Base-by-base conservation (phyloP, 140 eudicot genomes). In the Anethum foeniculum region DNA sequence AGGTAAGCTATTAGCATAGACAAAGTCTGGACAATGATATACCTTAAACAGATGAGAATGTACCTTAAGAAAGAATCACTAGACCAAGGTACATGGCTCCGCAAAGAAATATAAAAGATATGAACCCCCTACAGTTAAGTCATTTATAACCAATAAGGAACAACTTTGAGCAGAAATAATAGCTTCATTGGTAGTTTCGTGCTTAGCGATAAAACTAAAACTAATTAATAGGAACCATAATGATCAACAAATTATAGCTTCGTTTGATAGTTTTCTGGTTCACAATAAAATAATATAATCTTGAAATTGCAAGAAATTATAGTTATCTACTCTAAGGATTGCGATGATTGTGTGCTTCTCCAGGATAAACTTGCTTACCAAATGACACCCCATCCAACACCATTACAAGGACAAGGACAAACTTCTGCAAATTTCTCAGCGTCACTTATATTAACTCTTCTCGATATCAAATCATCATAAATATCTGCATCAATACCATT, bases 401-500 rank as follows among this genome's bases (percentile, higher is more conserved):
- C 99, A 86, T 87, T 92, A 81, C 99, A 95, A 27, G 97, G 97
- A 84, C 99, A 95, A 23, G 97, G 97, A 75, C 99, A 95, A 69
- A 95, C 77, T 88, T 95, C 99, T 36, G 99, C 97, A 87, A 95
- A 95, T 86, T 95, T 95, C 87, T 95, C 99, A 79, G 99, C 99
- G 85, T 95, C 99, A 84, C 99, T 95, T 0, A 97, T 88, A 81
- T 92, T 86, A 71, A 95, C 97, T 81, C 97, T 91, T 77, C 99
- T 81, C 25, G 99, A 92, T 80, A 95, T 95, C 75, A 92, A 77
- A 83, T 95, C 99, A 87, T 95, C 99, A 77, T 95, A 95, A 18
- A 95, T 95, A 88, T 95, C 99, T 95, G 92, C 36, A 62, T 62
- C 13, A 62, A 62, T 27, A 62, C 36, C 36, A 15, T 10, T 25